Evolutionary conservation across 768 basidiomycete genomes (phyloP).

Genomic region (Cystobasidium tubakii): DNA sequence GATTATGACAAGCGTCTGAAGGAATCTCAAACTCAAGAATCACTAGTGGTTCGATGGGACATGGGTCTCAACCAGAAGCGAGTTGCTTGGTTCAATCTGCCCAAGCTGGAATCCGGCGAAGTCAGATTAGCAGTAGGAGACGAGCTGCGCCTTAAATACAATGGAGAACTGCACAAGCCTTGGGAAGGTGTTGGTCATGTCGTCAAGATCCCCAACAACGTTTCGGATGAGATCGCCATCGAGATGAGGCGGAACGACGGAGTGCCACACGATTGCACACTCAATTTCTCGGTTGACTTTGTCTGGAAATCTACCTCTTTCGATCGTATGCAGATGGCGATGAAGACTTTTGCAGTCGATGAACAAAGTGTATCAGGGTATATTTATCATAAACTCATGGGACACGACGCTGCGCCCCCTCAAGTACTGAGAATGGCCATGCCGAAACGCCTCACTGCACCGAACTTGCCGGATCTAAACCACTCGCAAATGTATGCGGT

Average conservation of each 20-base stretch:
- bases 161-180: slow-evolving; percentile 78
- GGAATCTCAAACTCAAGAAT: slow-evolving; percentile 96
- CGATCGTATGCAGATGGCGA: slow-evolving; percentile 96
- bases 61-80: slow-evolving; percentile 96
- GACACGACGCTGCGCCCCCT: slow-evolving; percentile 85
- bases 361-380: slow-evolving; percentile 99
- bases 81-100: slow-evolving; percentile 94
- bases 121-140: slow-evolving; percentile 94
- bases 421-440: slow-evolving; percentile 72
- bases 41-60: slow-evolving; percentile 94
- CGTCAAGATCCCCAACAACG: slow-evolving; percentile 99
- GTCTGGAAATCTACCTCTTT: slow-evolving; percentile 99
- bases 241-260: slow-evolving; percentile 85
- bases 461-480: slow-evolving; percentile 93
- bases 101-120: slow-evolving; percentile 96
- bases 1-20: slow-evolving; percentile 98
- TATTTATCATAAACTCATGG: slow-evolving; percentile 97
- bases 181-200: slow-evolving; percentile 99
- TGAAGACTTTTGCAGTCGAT: slow-evolving; percentile 99
- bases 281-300: slow-evolving; percentile 95
- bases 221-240: slow-evolving; percentile 94
- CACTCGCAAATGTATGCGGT: slow-evolving; percentile 99
- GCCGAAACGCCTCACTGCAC: slow-evolving; percentile 94
- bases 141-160: slow-evolving; percentile 81
- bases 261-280: slow-evolving; percentile 86